Evolutionary conservation across 1,139 yeast species (phyloP), one percentile per base, ranked within the genome.

Genomic region (Saccharomyces pastorianus): DNA sequence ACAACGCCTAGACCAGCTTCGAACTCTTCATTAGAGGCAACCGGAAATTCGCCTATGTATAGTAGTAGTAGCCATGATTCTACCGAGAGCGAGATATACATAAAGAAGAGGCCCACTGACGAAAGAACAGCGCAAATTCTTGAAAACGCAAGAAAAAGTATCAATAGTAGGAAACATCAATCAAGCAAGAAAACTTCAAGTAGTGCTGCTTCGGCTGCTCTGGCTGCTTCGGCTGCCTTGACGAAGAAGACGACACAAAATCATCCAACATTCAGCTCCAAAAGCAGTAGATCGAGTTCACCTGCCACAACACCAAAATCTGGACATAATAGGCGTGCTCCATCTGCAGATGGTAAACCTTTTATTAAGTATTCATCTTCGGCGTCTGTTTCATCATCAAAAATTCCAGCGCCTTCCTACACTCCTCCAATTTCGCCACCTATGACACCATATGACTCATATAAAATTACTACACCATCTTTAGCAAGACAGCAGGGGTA

Each of bases 101-200:
- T 52, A 2, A 48, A 26, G 32, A 56, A 58, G 47, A 60, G 56
- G 52, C 51, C 55, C 1, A 46, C 64, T 14, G 70, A 68, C 50
- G 66, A 64, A 32, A 62, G 67, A 56, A 66, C 73, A 1, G 62
- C 66, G 5, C 64, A 65, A 32, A 67, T 66, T 13, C 56, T 66
- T 42, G 65, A 65, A 23, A 61, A 57, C 50, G 70, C 67, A 9
- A 61, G 63, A 55, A 57, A 59, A 41, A 61, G 62, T 42, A 60
- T 61, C 3, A 58, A 59, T 27, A 55, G 52, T 41, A 62, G 69
- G 50, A 64, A 62, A 46, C 57, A 54, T 44, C 56, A 55, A n/a
- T 48, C 48, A 28, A 51, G 54, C 28, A 59, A 55, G 25, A 58
- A 63, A 51, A 51, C 55, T 17, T 56, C 64, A 8, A 64, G 66